Evolutionary conservation across 345 rosid species (phyloP).

Genomic region (Linum tenue): DNA sequence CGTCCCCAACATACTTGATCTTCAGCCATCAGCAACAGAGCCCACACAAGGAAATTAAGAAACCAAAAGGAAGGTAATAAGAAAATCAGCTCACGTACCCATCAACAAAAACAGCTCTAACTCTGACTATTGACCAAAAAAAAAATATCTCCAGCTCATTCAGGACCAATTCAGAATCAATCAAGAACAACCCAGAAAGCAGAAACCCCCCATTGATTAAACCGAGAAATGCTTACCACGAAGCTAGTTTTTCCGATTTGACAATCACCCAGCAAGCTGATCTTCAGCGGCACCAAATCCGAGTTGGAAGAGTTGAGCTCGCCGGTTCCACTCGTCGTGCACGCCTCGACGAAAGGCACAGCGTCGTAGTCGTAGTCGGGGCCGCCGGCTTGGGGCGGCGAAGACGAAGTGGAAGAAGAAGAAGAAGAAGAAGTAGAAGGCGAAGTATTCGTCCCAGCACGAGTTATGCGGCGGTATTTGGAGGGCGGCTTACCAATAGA

Average conservation of each 20-base stretch:
- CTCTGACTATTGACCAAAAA: background rate
- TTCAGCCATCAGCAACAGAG: conserved; percentile 12
- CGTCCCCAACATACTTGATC: conserved; percentile 83
- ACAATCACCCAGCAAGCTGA: conserved; percentile 85
- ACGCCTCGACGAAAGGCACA: background rate
- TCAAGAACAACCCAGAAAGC: background rate
- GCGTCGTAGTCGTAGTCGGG: conserved; percentile 7
- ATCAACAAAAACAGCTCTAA: background rate
- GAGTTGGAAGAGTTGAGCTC: conserved; percentile 38
- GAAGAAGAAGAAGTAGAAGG: background rate
- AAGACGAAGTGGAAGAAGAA: conserved; percentile 23
- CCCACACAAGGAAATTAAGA: background rate
- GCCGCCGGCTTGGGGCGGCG: conserved; percentile 9
- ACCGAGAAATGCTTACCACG: conserved; percentile 35
- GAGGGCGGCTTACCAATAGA: conserved; percentile 45
- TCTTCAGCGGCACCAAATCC: conserved; percentile 80
- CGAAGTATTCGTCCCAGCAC: background rate
- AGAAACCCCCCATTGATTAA: no score
- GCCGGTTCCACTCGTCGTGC: conserved; percentile 15
- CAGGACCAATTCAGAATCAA: background rate
- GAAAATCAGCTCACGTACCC: background rate
- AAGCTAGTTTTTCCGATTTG: conserved; percentile 91
- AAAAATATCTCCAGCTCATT: background rate
- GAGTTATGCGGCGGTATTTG: conserved; percentile 41
- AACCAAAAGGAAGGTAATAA: no score